Percentiles rank a stretch among this genome's conserved stretches.
These are phyloP conservation scores for Medicago truncatula DNA, from an alignment of 306 rosid species.

Conservation along the genomic window MtrunA17r5.0-ANR NC_053042.1:51520501-51521000, in stretches of 20 bases:
- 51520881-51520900: conserved; percentile 86
- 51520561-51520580: conserved; percentile 81
- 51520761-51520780: conserved; percentile 55
- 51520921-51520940: background rate
- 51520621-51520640: conserved; percentile 94
- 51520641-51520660: conserved; percentile 83
- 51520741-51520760: conserved; percentile 80
- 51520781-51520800: conserved; percentile 63
- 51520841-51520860: conserved; percentile 74
- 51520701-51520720: conserved; percentile 81
- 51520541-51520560: conserved; percentile 90
- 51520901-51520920: conserved; percentile 52
- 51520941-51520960: background rate
- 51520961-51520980: conserved; percentile 1
- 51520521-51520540: conserved; percentile 85
- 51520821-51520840: conserved; percentile 76
- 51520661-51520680: conserved; percentile 82
- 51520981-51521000: background rate
- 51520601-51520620: conserved; percentile 87
- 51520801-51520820: conserved; percentile 86
- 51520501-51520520: conserved; percentile 85
- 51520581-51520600: conserved; percentile 80
- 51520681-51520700: conserved; percentile 71
- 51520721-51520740: conserved; percentile 82
- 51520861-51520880: conserved; percentile 79